phyloP scores from a whole-genome alignment of 495 filamentous ascomycete species.

The Talaromyces stipitatus region DNA sequence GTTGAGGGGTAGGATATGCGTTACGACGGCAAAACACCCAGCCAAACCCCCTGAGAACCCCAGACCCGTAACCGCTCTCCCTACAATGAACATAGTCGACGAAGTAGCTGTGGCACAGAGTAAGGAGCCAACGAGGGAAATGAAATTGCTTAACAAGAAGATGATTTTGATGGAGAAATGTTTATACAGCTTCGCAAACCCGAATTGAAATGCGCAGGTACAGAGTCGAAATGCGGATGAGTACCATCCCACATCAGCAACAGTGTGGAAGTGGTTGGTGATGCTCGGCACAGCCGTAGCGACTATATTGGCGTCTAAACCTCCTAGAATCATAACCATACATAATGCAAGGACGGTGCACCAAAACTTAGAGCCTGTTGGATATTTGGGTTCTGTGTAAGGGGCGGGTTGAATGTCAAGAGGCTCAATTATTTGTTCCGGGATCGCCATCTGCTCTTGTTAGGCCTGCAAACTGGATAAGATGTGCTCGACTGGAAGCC shows the following conservation, averaged over 20 bases:
- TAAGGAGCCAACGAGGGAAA: conserved; percentile 22
- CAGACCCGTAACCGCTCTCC: conserved; percentile 23
- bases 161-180: conserved; percentile 20
- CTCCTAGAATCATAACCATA: conserved; percentile 9
- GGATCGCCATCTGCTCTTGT: background rate
- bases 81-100: conserved; percentile 23
- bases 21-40: conserved; percentile 22
- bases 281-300: conserved; percentile 22
- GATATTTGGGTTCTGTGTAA: conserved; percentile 7
- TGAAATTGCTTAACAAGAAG: conserved; percentile 13
- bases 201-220: conserved; percentile 25
- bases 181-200: conserved; percentile 25
- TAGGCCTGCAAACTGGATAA: background rate
- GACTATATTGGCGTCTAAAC: conserved; percentile 19
- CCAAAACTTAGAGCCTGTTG: conserved; percentile 15
- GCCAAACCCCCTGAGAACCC: conserved; percentile 15
- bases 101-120: conserved; percentile 20
- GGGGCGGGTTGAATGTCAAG: conserved; percentile 7
- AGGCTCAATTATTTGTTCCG: conserved; percentile 8
- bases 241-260: conserved; percentile 23
- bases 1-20: conserved; percentile 22
- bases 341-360: conserved; percentile 10
- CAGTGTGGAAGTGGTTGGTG: conserved; percentile 18
- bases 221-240: conserved; percentile 16
- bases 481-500: background rate